phyloP scores from a whole-genome alignment of 2,329 filamentous ascomycete species.

The Colletotrichum musicola region DNA sequence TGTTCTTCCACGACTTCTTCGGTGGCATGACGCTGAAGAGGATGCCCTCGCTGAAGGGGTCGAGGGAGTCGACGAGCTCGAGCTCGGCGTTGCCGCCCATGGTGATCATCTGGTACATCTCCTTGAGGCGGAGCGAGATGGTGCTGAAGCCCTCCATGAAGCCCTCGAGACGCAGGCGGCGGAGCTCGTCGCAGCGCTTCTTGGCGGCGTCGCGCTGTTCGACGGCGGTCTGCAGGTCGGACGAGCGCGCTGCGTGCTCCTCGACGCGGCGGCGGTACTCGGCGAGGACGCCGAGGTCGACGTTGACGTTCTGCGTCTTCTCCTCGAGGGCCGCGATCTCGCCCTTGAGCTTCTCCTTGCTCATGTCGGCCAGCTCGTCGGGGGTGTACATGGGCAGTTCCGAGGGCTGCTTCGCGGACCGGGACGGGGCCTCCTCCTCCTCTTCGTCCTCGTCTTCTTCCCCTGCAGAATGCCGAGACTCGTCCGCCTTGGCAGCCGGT shows the following conservation, averaged over 20 bases:
- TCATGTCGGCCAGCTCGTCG: slow-evolving; percentile 77
- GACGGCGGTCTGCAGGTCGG: slow-evolving; percentile 85
- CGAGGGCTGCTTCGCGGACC: slow-evolving; percentile 54
- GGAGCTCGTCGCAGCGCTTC: slow-evolving; percentile 91
- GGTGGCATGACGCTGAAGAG: slow-evolving; percentile 98
- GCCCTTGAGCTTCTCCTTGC: slow-evolving; percentile 70
- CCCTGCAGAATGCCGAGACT: slow-evolving; percentile 40
- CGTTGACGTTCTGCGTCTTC: slow-evolving; percentile 84
- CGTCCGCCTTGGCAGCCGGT: slow-evolving; percentile 21
- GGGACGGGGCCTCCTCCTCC: slow-evolving; percentile 40
- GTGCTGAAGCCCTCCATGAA: slow-evolving; percentile 98
- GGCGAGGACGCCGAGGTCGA: slow-evolving; percentile 89
- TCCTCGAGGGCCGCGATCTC: slow-evolving; percentile 74
- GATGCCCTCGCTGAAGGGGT: slow-evolving; percentile 97
- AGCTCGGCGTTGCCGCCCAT: slow-evolving; percentile 99
- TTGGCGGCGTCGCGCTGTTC: slow-evolving; percentile 86
- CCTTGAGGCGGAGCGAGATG: slow-evolving; percentile 94
- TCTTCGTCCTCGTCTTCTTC: slow-evolving; percentile 43
- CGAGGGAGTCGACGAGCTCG: slow-evolving; percentile 94
- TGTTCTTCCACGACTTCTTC: slow-evolving; percentile 99
- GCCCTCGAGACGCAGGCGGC: slow-evolving; percentile 88
- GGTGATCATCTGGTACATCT: slow-evolving; percentile 99
- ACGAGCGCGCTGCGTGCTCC: slow-evolving; percentile 84
- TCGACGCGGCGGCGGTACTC: slow-evolving; percentile 90
- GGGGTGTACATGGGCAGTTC: slow-evolving; percentile 83